Evolutionary conservation across 805 yeast species (phyloP), one percentile per base, ranked within the genome.

Genomic region (Candida adriatica): DNA sequence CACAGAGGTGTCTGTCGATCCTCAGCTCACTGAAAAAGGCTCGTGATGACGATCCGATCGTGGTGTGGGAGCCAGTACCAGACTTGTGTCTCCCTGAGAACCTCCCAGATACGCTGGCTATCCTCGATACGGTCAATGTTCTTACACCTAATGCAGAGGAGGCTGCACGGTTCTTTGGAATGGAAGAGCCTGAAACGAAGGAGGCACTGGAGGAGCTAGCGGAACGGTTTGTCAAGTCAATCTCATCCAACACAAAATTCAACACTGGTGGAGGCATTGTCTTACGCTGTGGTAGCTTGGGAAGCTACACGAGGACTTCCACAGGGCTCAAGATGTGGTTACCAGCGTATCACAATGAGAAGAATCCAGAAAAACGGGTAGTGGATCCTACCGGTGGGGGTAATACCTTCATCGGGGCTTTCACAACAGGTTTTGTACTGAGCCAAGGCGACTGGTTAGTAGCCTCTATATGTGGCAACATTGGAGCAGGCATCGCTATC

Each of bases 341-440:
- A 15, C 88, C 92, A 0, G 84, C 96, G 1, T 90, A 80, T 53
- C 94, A 87, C 49, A 53, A 48, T 9, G 53, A 58, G 13, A 61
- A 58, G 14, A 45, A 48, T 4, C 46, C 48, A 4, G 8, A 18
- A 8, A 51, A 48, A 43, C 53, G 55, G 29, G 87, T 87, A 0
- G 62, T 82, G 2, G 97, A 88, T 54, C 94, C 96, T 3, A 88
- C 96, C 0, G 97, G 97, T 0, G 95, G 94, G 13, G 97, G 97
- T 0, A 94, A 88, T 49, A 69, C 95, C 0, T 87, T 81, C 51
- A 72, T 85, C 31, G 96, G 96, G 1, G 94, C 83, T 0, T 70
- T 86, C 34, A 70, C 79, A 8, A 59, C 79, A 2, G 92, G 77
- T 0, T 73, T 69, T 41, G 59, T 70, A 1, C 51, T 76, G 30